Evolutionary conservation across 2,329 filamentous ascomycete genomes (phyloP), one percentile per base, ranked within the genome.

Genomic region (Acrocalymma vagum): DNA sequence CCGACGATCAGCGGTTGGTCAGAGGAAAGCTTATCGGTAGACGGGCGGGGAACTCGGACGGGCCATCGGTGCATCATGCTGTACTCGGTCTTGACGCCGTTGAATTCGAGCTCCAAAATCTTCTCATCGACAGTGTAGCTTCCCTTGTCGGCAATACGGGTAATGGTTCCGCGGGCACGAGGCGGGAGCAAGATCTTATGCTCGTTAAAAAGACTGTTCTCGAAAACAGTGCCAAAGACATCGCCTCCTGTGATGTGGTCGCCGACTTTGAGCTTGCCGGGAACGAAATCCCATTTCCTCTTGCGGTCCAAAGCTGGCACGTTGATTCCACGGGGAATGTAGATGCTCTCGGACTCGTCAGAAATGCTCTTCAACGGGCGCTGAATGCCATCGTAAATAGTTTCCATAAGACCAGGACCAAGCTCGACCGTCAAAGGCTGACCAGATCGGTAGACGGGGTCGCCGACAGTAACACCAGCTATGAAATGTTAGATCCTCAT

Each of bases 11-110:
- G 95, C 33, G 94, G 94, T 66, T 87, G 83, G 71, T 92, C 83
- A 62, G 93, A 91, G 37, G 90, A 86, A 55, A 95, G 82, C 78
- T 94, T 96, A 79, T 99, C 94, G 54, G 86, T 93, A 30, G 88
- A 86, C 20, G 94, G 94, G 63, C 94, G 86, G 42, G 94, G 92
- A 35, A 95, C 94, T 80, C 94, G 92, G 64, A 97, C 94, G 43
- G 94, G 94, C 94, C 94, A 99, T 57, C 86, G 85, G 76, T 99
- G 94, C 92, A 97, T 96, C 94, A 99, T 97, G 70, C 87, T 87
- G 72, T 90, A 93, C 72, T 93, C 88, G 42, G 87, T 88, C 81
- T 93, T 95, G 77, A 91, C 90, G 66, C 94, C 94, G 67, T 99
- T 90, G 70, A 99, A 99, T 72, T 99, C 94, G 51, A 97, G 82